Conservation (phyloP, 2,329 filamentous ascomycete species). For the Simplicillium aogashimaense region DNA sequence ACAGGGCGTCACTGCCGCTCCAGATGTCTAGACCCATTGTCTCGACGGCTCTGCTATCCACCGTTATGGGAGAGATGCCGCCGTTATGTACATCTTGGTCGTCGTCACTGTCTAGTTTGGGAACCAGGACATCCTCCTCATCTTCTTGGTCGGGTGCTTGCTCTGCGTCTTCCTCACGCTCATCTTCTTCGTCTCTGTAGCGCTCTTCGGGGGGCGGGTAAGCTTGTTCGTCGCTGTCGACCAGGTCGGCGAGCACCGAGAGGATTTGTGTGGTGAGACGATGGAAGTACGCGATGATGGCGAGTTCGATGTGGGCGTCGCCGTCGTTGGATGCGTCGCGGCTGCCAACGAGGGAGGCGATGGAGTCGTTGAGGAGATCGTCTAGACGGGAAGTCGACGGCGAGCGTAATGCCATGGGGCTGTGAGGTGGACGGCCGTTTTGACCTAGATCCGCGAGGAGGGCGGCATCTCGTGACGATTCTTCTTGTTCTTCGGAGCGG, state of each 20-base stretch:
- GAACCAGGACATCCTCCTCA: constrained; percentile 19
- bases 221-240: constrained; percentile 37
- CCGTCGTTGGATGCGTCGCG: constrained; percentile 20
- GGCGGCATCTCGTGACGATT: constrained; percentile 41
- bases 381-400: constrained; percentile 19
- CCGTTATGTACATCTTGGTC: constrained; percentile 11
- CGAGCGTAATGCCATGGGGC: constrained; percentile 19
- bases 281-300: constrained; percentile 74
- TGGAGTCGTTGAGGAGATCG: constrained; percentile 27
- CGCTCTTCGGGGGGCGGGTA: constrained; percentile 19
- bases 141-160: constrained; percentile 22
- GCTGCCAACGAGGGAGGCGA: constrained; percentile 31
- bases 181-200: constrained; percentile 13
- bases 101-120: constrained; percentile 4
- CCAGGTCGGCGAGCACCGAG: constrained; percentile 49
- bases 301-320: constrained; percentile 49
- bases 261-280: constrained; percentile 60
- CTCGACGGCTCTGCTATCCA: constrained; percentile 56
- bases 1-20: constrained; percentile 61
- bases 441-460: constrained; percentile 42
- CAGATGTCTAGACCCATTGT: constrained; percentile 71
- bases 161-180: constrained; percentile 23
- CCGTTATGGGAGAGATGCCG: constrained; percentile 32
- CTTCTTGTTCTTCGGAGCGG: constrained; percentile 49
- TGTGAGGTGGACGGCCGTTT: constrained; percentile 15